A percentile compares a stretch with the other conserved stretches of the same genome.
These are phyloP conservation scores for Macrotyloma uniflorum DNA, from an alignment of 306 rosid species.

Conservation along the genomic window DNA sequence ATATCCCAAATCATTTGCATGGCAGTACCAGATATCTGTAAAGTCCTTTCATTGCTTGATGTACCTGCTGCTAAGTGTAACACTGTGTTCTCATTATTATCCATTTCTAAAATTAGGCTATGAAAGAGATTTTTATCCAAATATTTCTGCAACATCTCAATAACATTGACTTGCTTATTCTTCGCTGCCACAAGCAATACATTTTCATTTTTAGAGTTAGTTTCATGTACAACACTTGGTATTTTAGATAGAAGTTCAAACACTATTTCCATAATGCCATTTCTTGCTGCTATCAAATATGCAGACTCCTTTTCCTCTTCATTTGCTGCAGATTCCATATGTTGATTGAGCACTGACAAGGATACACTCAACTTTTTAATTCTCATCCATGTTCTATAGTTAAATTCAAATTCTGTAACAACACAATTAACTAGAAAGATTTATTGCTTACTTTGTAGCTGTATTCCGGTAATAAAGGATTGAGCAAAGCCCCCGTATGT, in stretches of 20 bases:
- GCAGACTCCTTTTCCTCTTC: not conserved
- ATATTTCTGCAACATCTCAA: not conserved
- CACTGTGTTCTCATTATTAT: conserved; percentile 16
- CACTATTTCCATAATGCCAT: not conserved
- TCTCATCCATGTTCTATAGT: too few relatives aligned
- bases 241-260: fast-evolving
- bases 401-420: too few relatives aligned
- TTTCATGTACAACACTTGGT: conserved; percentile 16
- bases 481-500: not conserved
- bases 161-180: conserved; percentile 7
- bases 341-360: too few relatives aligned
- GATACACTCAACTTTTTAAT: too few relatives aligned
- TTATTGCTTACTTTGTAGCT: not conserved
- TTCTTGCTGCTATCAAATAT: not conserved
- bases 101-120: not conserved
- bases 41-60: not conserved
- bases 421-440: too few relatives aligned
- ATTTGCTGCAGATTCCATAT: too few relatives aligned
- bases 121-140: not conserved
- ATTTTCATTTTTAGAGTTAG: conserved; percentile 1
- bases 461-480: not conserved
- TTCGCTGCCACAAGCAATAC: conserved; percentile 30
- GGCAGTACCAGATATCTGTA: conserved; percentile 38
- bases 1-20: conserved; percentile 49
- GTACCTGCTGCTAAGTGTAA: conserved; percentile 39